These are phyloP conservation scores for Sugiyamaella chiloensis DNA, from an alignment of 805 yeast genomes.

Conservation along the genomic window DNA sequence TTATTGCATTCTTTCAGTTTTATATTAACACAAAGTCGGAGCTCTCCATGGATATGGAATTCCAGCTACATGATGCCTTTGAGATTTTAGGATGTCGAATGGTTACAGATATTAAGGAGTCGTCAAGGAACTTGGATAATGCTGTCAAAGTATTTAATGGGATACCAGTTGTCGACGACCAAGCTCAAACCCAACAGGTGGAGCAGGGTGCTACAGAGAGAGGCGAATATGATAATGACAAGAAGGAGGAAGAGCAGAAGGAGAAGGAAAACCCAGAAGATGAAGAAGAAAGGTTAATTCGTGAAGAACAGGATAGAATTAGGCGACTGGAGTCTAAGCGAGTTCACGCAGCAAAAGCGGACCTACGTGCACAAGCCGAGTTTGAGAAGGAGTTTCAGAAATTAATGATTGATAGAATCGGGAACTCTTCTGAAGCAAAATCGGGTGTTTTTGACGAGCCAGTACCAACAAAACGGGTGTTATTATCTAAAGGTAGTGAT, in stretches of 20 bases:
- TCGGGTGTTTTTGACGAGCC: conserved; percentile 30
- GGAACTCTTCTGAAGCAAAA: conserved; percentile 36
- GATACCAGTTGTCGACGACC: background rate
- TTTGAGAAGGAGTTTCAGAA: conserved; percentile 56
- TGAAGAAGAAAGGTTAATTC: conserved; percentile 35
- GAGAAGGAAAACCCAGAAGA: conserved; percentile 32
- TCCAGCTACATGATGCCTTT: conserved; percentile 48
- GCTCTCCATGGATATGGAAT: conserved; percentile 63
- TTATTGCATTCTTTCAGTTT: conserved; percentile 65
- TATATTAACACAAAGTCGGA: conserved; percentile 58
- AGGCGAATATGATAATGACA: conserved; percentile 25
- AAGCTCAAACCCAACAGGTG: background rate
- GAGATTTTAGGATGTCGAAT: conserved; percentile 35
- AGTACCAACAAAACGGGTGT: conserved; percentile 19
- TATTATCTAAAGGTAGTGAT: conserved; percentile 4
- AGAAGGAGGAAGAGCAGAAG: conserved; percentile 28
- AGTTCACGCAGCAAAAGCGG: conserved; percentile 33
- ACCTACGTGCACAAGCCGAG: conserved; percentile 46
- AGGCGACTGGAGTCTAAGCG: conserved; percentile 28
- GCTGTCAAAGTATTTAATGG: conserved; percentile 29
- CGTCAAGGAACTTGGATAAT: conserved; percentile 42
- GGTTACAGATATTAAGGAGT: conserved; percentile 40
- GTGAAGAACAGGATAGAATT: conserved; percentile 39
- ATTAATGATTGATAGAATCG: conserved; percentile 52
- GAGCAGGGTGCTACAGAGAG: background rate